Conservation (phyloP, 140 eudicot genomes). For the Ambrosia hybrid region DNA sequence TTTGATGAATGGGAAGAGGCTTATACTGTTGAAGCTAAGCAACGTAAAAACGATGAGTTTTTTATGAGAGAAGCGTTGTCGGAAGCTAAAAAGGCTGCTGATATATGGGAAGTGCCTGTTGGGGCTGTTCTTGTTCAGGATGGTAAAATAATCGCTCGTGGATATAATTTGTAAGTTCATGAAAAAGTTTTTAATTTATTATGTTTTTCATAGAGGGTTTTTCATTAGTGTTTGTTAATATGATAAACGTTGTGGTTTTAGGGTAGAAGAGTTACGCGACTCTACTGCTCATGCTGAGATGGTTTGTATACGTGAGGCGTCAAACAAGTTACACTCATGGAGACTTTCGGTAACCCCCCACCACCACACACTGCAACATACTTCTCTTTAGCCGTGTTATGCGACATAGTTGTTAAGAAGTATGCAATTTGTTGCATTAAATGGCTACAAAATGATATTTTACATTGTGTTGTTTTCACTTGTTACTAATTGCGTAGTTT, state of each 20-base stretch:
- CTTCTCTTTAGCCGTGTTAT: neutral
- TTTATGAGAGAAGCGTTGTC: slow-evolving; percentile 92
- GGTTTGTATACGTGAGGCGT: slow-evolving; percentile 89
- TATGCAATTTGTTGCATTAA: slow-evolving; percentile 7
- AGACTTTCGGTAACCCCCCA: slow-evolving; percentile 67
- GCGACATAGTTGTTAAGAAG: neutral
- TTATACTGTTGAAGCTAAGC: slow-evolving; percentile 61
- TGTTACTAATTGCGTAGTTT: neutral
- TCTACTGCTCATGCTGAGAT: slow-evolving; percentile 99
- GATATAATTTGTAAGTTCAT: slow-evolving; percentile 78
- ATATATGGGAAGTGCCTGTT: slow-evolving; percentile 95
- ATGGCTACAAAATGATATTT: neutral
- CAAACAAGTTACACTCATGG: slow-evolving; percentile 84
- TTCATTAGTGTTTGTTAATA: neutral
- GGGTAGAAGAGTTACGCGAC: slow-evolving; percentile 95
- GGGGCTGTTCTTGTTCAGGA: slow-evolving; percentile 92
- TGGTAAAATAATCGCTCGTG: slow-evolving; percentile 93
- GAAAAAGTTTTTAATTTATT: neutral
- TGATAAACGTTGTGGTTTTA: slow-evolving; percentile 29
- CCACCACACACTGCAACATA: neutral
- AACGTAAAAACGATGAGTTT: slow-evolving; percentile 64
- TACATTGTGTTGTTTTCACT: neutral
- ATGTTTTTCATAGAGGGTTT: neutral
- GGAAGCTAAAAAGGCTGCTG: slow-evolving; percentile 95
- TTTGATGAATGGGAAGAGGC: slow-evolving; percentile 98